Evolutionary conservation across 2,329 filamentous ascomycete genomes (phyloP).

Genomic region (Alternaria triticimaculans): DNA sequence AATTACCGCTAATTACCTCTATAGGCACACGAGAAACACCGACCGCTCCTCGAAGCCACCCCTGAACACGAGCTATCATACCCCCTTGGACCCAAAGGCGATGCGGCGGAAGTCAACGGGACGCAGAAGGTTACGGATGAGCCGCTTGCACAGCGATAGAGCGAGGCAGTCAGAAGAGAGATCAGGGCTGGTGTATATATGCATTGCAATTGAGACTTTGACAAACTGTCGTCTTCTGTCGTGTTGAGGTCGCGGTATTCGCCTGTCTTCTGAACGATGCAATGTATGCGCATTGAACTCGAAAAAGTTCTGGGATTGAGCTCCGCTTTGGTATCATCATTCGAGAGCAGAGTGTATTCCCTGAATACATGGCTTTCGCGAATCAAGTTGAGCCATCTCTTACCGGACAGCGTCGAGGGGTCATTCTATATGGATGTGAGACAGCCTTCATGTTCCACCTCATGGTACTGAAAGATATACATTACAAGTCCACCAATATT

Average conservation of each 20-base stretch:
- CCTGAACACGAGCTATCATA: conserved; percentile 80
- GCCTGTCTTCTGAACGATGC: no score
- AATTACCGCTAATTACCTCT: conserved; percentile 14
- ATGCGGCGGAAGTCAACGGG: conserved; percentile 65
- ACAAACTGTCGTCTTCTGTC: background rate
- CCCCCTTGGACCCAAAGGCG: conserved; percentile 71
- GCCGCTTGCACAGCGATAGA: conserved; percentile 65
- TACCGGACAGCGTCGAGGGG: background rate
- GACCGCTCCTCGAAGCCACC: conserved; percentile 81
- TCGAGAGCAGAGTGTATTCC: background rate
- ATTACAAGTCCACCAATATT: background rate
- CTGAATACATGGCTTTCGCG: background rate
- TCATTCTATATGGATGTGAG: background rate
- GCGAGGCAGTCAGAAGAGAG: background rate
- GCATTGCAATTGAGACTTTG: conserved; percentile 19
- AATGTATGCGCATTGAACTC: no score
- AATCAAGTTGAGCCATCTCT: background rate
- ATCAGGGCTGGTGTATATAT: conserved; percentile 33
- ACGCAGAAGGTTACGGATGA: conserved; percentile 65
- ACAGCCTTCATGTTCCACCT: background rate
- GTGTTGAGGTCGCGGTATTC: background rate
- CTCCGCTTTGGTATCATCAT: background rate
- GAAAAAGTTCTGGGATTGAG: no score
- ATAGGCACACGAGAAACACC: conserved; percentile 89
- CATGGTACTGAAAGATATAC: background rate